Evolutionary conservation across 352 stramenopile species (phyloP), one percentile per base, ranked within the genome.

Genomic region (Blastocystis sp.): DNA sequence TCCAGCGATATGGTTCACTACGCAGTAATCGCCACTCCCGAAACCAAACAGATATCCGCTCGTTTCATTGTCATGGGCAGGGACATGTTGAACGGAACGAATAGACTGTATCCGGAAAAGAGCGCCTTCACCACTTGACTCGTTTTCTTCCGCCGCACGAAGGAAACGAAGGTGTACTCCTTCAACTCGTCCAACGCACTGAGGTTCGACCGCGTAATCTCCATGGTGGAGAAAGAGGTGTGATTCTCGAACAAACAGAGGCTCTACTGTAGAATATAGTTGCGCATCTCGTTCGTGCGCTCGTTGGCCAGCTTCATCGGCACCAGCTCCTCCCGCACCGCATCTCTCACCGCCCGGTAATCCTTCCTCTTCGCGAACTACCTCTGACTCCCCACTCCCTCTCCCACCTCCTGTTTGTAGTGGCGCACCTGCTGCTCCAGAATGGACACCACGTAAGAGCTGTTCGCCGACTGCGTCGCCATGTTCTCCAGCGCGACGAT

Each of bases 1-100:
- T 19, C 52, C 66, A 9, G 74, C 60, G 9, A 84, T 69, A 48
- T 84, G 74, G 41, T 84, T 66, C 56, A 84, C 74, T 84, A 84
- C 10, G 3, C 3, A 10, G 48, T 69, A 53, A 84, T 56, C 9
- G 21, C 28, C 40, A 40, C 21, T 10, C 56, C 17, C 28, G 19
- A 21, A 43, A 14, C 7, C 60, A 19, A 41, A 84, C 74, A 84
- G 48, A 84, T 67, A 84, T 84, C 74, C 2, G 23, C 69, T 52
- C 56, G 65, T n/a, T 84, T 84, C 34, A 84, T 28, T 23, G 34
- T 10, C 9, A 84, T 84, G 40, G 74, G 74, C 0, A 84, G 53
- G 2, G 74, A 84, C 2, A 84, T 67, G 34, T 84, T 59, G 40
- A 40, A 21, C 9, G 74, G 74, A 67, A 84, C 60, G 34, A 84